phyloP scores from a whole-genome alignment of 305 asterid species.

The Solanum hybrid region DNA sequence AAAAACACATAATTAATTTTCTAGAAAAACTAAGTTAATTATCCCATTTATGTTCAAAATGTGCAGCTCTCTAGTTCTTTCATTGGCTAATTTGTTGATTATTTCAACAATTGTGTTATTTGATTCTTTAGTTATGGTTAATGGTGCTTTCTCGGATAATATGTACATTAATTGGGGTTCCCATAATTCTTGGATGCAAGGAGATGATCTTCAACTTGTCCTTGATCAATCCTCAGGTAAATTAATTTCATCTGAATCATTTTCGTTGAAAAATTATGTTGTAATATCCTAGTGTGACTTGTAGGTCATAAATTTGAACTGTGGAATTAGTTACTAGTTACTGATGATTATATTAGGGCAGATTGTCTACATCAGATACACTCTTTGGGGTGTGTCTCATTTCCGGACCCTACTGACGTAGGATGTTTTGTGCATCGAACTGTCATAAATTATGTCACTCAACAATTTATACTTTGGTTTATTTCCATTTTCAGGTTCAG shows the following conservation, averaged over 20 bases:
- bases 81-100: not conserved
- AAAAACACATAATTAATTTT: not conserved
- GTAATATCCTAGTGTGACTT: not conserved
- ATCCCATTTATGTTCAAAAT: slow-evolving; percentile 7
- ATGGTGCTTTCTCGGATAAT: not conserved
- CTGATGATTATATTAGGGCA: not conserved
- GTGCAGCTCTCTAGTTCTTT: not conserved
- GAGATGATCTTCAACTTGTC: slow-evolving; percentile 43
- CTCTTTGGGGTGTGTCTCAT: not conserved
- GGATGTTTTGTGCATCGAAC: not conserved
- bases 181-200: slow-evolving; percentile 29
- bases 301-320: not conserved
- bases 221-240: slow-evolving; percentile 52
- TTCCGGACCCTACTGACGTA: not conserved
- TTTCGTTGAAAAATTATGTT: not conserved
- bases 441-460: not conserved
- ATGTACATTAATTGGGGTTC: slow-evolving; percentile 48
- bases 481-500: slow-evolving; percentile 35
- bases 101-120: not conserved
- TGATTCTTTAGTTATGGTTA: not conserved
- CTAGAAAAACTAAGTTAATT: not conserved
- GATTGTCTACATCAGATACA: not conserved
- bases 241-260: not conserved
- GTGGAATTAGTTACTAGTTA: not conserved
- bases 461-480: not conserved